Base-by-base conservation (phyloP, 257 asterid genomes). In the Rubia yunnanensis region DNA sequence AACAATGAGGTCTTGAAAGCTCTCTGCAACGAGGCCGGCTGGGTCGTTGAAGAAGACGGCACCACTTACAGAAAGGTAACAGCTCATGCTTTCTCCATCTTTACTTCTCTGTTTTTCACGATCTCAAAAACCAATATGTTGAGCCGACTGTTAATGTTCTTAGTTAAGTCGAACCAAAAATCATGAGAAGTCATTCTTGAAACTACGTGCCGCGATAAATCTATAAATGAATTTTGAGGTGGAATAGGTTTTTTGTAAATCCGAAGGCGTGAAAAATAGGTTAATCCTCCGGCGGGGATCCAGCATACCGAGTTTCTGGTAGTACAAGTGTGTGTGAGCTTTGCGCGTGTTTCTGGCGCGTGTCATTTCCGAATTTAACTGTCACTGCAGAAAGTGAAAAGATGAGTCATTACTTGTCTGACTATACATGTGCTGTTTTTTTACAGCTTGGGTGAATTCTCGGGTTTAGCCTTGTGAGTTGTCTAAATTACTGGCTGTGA, bases 1-100 rank as follows among this genome's bases (percentile, higher is more conserved):
- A 91, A 91, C 72, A 91, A 91, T 80, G 98, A 91, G 78, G 98
- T 91, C 26, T 31, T 91, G n/a, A 91, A 91, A 79, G 94, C 96
- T 23, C 88, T 91, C 31, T 91, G 98, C 72, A 80, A 87, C 28
- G 98, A 91, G 75, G 98, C 98, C 54, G 98, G 98, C 1, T 91
- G 98, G 98, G 71, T 87, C 70, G 95, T 91, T 1, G 88, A 86
- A 73, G 95, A 86, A 63, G 98, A 91, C 66, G 98, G 98, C 67
- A 91, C 96, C 30, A 88, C 98, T 38, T 91, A 88, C 26, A 76
- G 98, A 73, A 82, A 88, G 96, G 98, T 88, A 71, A 49, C 9
- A n/a, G n/a, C n/a, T n/a, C n/a, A 44, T 14, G 5, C 5, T 15
- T 15, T 41, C 50, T 41, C 46, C 46, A 10, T 14, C 50, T 44